A percentile compares a stretch with the other conserved stretches of the same genome.
These are phyloP conservation scores for Colletotrichum chlorophyti DNA, from an alignment of 2,329 filamentous ascomycete species.

Conservation along the genomic window DNA sequence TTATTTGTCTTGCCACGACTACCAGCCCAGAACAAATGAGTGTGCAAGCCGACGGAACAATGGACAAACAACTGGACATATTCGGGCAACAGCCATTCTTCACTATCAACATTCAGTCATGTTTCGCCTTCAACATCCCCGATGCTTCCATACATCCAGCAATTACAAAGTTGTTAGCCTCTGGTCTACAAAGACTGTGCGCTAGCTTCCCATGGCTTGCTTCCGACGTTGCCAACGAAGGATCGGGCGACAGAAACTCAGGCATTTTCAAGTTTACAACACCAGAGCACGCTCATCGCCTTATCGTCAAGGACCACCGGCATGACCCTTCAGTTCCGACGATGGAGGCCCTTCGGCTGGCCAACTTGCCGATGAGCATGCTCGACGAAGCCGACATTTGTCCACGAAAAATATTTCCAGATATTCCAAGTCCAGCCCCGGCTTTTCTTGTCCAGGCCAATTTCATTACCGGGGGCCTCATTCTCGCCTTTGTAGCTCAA, in stretches of 20 bases:
- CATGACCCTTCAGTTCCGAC: constrained; percentile 41
- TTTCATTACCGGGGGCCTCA: constrained; percentile 49
- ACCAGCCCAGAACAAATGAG: too few species aligned
- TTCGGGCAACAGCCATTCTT: constrained; percentile 48
- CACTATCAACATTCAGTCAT: constrained; percentile 53
- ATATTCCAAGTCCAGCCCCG: neutral
- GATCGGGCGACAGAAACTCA: constrained; percentile 32
- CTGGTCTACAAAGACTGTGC: constrained; percentile 46
- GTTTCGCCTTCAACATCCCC: constrained; percentile 43
- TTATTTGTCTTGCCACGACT: too few species aligned
- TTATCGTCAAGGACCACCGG: constrained; percentile 50
- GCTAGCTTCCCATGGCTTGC: constrained; percentile 52
- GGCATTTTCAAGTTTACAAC: constrained; percentile 47
- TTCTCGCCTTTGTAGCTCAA: constrained; percentile 55
- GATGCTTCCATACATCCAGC: constrained; percentile 29
- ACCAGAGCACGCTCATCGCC: constrained; percentile 35
- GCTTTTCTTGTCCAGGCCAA: constrained; percentile 7
- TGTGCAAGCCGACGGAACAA: too few species aligned
- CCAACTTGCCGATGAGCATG: constrained; percentile 53
- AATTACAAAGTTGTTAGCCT: constrained; percentile 38
- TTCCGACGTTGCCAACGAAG: constrained; percentile 47
- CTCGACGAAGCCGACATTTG: constrained; percentile 51
- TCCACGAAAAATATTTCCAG: neutral
- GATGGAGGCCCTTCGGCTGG: constrained; percentile 44
- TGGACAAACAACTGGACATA: constrained; percentile 40